phyloP scores from a whole-genome alignment of 768 basidiomycete species.

The Rhodocollybia butyracea region DNA sequence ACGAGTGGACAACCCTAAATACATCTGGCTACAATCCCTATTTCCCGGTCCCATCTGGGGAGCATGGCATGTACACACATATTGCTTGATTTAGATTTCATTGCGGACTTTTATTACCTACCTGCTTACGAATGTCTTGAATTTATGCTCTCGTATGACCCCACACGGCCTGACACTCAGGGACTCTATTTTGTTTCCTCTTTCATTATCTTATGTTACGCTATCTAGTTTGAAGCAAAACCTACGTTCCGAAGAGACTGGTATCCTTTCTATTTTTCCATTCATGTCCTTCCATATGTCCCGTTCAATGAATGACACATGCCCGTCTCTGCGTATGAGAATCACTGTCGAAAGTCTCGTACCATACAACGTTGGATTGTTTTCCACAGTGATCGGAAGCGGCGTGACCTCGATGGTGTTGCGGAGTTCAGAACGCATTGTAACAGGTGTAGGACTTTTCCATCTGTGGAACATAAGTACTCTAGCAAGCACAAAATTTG shows the following conservation, averaged over 20 bases:
- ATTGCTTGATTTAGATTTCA: slow-evolving; percentile 39
- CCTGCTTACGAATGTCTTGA: not conserved
- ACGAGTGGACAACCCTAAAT: slow-evolving; percentile 61
- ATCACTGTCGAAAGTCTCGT: slow-evolving; percentile 75
- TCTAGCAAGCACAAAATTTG: not conserved
- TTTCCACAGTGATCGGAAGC: slow-evolving; percentile 27
- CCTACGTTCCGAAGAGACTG: slow-evolving; percentile 42
- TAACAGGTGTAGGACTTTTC: slow-evolving; percentile 41
- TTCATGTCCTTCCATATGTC: slow-evolving; percentile 58
- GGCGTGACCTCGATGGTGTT: slow-evolving; percentile 65
- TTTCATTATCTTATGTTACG: slow-evolving; percentile 1
- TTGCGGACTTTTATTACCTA: not conserved
- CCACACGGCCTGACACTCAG: not conserved
- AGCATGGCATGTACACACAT: slow-evolving; percentile 54
- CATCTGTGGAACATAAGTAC: slow-evolving; percentile 38
- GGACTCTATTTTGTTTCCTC: not conserved
- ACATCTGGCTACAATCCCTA: slow-evolving; percentile 63
- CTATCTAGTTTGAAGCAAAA: slow-evolving; percentile 44
- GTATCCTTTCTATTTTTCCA: slow-evolving; percentile 35
- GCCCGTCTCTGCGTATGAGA: slow-evolving; percentile 53
- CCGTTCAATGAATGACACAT: slow-evolving; percentile 66
- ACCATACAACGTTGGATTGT: slow-evolving; percentile 41
- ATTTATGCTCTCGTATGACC: not conserved
- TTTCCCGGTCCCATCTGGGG: slow-evolving; percentile 52
- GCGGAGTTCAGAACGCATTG: slow-evolving; percentile 49